Evolutionary conservation across 2,329 filamentous ascomycete genomes (phyloP), one percentile per base, ranked within the genome.

Genomic region (Bipolaris bicolor): DNA sequence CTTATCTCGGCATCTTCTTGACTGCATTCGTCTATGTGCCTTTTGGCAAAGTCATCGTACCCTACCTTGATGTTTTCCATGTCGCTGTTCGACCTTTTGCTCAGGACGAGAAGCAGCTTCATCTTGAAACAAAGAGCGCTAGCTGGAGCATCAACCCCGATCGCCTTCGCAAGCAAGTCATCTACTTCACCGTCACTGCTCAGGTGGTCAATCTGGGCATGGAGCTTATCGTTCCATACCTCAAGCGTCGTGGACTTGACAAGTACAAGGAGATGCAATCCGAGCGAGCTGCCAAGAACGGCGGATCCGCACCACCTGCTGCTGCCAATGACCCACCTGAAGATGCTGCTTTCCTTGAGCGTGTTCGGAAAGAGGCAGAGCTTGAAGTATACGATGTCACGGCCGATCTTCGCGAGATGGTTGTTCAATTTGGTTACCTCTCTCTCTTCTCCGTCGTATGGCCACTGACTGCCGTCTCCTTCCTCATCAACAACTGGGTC

Each of bases 21-120:
- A 97, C 93, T 0, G 91, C 93, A 0, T 98, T 97, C 67, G 87
- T 97, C 61, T 98, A 97, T 69, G 91, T 97, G 18, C 94, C 94
- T 0, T 98, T 98, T 68, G 94, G 91, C 13, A 86, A 88, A 58
- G 77, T 92, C 44, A 86, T 99, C 10, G 87, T 95, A 0, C 94
- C 95, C 0, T 90, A 96, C 71, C 86, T 99, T 4, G 88, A 96
- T 66, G 80, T 97, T 56, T 94, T 96, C 79, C 85, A 86, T 60
- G 78, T 88, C 13, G 88, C 89, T 0, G 90, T 93, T 0, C 87
- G 87, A 68, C 88, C 87, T 0, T 88, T 96, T 64, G 89, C 89
- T 0, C 87, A 91, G 54, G 86, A 90, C 63, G 88, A 93, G 59
- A 88, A 92, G 71, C 84, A 91, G 51, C 78, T 91, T 26, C 81